Percentiles rank a stretch among this genome's conserved stretches.
Evolutionary conservation across 1,284 basidiomycete genomes (phyloP).

Genomic region (Apiotrichum domesticum): DNA sequence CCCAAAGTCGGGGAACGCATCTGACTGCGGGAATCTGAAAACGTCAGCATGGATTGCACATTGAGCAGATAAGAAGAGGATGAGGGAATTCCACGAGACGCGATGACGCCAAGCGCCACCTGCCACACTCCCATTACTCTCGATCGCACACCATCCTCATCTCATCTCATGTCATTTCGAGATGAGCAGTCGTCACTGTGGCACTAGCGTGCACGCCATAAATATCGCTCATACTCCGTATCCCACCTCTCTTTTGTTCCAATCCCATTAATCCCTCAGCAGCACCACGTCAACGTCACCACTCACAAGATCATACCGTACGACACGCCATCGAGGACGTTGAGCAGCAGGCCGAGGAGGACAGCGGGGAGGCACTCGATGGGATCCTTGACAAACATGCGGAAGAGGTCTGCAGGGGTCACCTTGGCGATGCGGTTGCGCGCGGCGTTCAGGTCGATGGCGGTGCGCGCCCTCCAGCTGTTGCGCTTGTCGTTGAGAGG

Average conservation of each 20-base stretch:
- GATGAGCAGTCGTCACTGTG: too few species aligned
- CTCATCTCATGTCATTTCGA: too few species aligned
- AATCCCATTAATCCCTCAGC: too few species aligned
- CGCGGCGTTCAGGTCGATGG: conserved; percentile 8
- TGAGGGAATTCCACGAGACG: too few species aligned
- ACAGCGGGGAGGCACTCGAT: conserved; percentile 67
- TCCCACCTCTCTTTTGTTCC: too few species aligned
- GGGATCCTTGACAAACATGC: conserved; percentile 48
- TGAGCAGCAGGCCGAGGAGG: conserved; percentile 76
- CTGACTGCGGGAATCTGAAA: conserved; percentile 71
- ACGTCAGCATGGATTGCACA: too few species aligned
- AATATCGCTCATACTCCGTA: too few species aligned
- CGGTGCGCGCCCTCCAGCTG: conserved; percentile 12
- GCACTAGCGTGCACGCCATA: too few species aligned
- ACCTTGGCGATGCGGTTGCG: conserved; percentile 26
- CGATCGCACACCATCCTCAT: too few species aligned
- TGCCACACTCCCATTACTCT: too few species aligned
- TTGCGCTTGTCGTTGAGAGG: conserved; percentile 5
- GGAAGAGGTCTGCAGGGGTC: conserved; percentile 32
- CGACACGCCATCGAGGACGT: conserved; percentile 83
- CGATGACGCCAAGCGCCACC: too few species aligned
- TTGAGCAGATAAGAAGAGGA: too few species aligned
- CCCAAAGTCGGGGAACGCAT: conserved; percentile 74
- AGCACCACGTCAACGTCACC: background rate
- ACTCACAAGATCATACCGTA: conserved; percentile 64